Evolutionary conservation across 2,329 filamentous ascomycete species (phyloP), one percentile per base, ranked within the genome.

Genomic region (Cytospora schulzeri): DNA sequence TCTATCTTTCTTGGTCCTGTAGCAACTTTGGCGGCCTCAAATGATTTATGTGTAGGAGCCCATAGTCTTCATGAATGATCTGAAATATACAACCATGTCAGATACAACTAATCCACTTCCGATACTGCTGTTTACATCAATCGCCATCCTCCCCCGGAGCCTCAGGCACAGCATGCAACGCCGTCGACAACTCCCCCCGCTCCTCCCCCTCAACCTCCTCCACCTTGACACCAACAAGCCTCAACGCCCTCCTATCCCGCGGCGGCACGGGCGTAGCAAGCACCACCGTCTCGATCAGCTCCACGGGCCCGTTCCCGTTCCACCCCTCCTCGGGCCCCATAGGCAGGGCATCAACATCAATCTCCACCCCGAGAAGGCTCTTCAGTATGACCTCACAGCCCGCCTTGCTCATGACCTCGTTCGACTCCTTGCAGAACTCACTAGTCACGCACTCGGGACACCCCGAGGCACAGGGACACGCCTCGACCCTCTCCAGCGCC

Each of bases 401-500:
- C 0, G 90, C 91, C 76, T 97, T 98, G 72, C 91, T 95, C 90
- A 97, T 95, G 12, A 98, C 93, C 72, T 91, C 86, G 73, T 97
- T 97, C 61, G 88, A 85, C 76, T 97, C 87, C 75, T 90, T 92
- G 75, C 95, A 98, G 62, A 86, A 78, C 75, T 96, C 91, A 67
- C 89, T 91, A 68, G 90, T 92, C 52, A 96, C 93, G 76, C 95
- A 99, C 76, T 97, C 94, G 26, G 94, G 78, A 76, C 95, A 98
- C 0, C 95, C 95, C 64, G 90, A 85, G 14, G 87, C 77, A 72
- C 93, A 98, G 48, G 82, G 79, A 71, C 95, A 99, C 1, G 80
- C 82, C 72, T 91, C 88, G 7, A 98, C 88, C 9, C 95, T 83
- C 63, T 86, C 82, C 45, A 95, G 83, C 0, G 93, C 94, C 72